phyloP scores from a whole-genome alignment of 1,284 basidiomycete species.

The Rhodofomes roseus region DNA sequence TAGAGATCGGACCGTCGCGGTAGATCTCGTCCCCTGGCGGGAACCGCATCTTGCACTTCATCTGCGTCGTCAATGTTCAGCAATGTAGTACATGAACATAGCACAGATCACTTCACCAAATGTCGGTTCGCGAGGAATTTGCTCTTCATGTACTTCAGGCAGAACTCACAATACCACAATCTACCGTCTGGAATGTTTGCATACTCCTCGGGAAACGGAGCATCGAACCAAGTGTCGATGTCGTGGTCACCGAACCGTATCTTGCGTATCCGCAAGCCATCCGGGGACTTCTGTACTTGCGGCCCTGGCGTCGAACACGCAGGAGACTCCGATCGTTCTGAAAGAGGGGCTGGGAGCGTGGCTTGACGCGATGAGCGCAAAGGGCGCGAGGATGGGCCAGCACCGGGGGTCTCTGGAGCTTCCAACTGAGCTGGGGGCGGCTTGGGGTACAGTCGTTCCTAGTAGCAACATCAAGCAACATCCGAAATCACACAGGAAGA shows the following conservation, averaged over 20 bases:
- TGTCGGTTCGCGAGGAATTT: constrained; percentile 87
- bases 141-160: constrained; percentile 98
- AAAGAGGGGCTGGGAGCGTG: constrained; percentile 15
- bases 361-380: constrained; percentile 48
- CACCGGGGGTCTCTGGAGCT: constrained; percentile 40
- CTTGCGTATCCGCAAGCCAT: constrained; percentile 69
- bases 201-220: constrained; percentile 98
- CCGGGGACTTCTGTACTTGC: constrained; percentile 33
- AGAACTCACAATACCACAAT: constrained; percentile 97
- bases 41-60: constrained; percentile 93
- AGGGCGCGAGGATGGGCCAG: constrained; percentile 60
- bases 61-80: constrained; percentile 37
- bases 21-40: constrained; percentile 99
- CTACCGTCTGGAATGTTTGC: constrained; percentile 89
- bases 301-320: constrained; percentile 39
- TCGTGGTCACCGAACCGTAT: constrained; percentile 95
- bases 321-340: constrained; percentile 30
- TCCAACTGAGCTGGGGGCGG: constrained; percentile 34
- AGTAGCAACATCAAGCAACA: constrained; percentile 2
- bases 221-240: constrained; percentile 98
- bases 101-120: constrained; percentile 51
- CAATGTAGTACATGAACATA: neutral
- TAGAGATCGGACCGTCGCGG: constrained; percentile 82
- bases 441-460: constrained; percentile 53
- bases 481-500: neutral